Evolutionary conservation across 768 basidiomycete species (phyloP).

Genomic region (Dacryopinax spathularia): DNA sequence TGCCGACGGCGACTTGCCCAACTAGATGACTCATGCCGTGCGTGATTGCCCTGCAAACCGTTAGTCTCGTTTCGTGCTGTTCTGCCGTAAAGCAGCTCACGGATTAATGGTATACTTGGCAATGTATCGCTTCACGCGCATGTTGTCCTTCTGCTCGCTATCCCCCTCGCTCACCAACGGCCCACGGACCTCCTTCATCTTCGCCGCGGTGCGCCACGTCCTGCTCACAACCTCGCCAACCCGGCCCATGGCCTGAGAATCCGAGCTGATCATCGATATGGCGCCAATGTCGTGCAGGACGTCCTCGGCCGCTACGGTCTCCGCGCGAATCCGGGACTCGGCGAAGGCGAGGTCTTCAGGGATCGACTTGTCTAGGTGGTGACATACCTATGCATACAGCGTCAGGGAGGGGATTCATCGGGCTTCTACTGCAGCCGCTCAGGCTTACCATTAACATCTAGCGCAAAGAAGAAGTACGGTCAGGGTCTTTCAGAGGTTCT

Average conservation of each 20-base stretch:
- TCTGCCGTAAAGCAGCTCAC: slow-evolving; percentile 35
- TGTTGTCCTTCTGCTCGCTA: slow-evolving; percentile 57
- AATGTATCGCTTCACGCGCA: slow-evolving; percentile 84
- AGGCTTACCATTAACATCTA: slow-evolving; percentile 85
- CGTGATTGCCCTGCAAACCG: slow-evolving; percentile 57
- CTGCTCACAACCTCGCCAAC: slow-evolving; percentile 86
- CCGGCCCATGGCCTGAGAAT: slow-evolving; percentile 96
- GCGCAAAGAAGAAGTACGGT: neutral
- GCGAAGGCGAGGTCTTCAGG: slow-evolving; percentile 91
- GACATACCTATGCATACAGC: slow-evolving; percentile 42
- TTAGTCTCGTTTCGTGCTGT: too few relatives aligned
- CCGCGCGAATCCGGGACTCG: slow-evolving; percentile 89
- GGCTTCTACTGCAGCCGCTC: too few relatives aligned
- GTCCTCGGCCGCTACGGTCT: slow-evolving; percentile 96
- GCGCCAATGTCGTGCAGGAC: slow-evolving; percentile 85
- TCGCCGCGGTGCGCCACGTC: slow-evolving; percentile 95
- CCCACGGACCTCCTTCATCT: slow-evolving; percentile 71
- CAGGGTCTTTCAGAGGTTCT: neutral
- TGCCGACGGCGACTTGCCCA: slow-evolving; percentile 68
- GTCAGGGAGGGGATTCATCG: neutral
- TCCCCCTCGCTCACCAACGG: slow-evolving; percentile 61
- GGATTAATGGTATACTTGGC: slow-evolving; percentile 97
- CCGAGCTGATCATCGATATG: slow-evolving; percentile 92
- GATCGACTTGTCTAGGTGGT: slow-evolving; percentile 84
- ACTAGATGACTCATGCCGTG: slow-evolving; percentile 83